A percentile compares a stretch with the other conserved stretches of the same genome.
These are phyloP conservation scores for Nadsonia fulvescens DNA, from an alignment of 805 yeast genomes.

Conservation along the genomic window DNA sequence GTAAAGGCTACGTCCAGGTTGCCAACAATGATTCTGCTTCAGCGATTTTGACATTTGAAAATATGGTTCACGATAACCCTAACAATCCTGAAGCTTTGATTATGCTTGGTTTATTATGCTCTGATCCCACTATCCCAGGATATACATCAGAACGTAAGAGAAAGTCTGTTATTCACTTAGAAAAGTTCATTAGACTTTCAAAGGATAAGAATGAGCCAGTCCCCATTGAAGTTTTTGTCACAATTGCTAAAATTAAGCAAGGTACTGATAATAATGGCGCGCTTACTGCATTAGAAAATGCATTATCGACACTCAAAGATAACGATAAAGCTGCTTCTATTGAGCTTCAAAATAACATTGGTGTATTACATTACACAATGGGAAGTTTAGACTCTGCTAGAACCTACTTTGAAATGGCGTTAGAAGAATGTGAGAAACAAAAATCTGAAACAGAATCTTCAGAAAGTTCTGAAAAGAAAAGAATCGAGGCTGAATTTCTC, in stretches of 20 bases:
- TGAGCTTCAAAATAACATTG: conserved; percentile 65
- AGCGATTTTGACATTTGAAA: conserved; percentile 72
- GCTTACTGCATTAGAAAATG: conserved; percentile 38
- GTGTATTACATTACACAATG: conserved; percentile 58
- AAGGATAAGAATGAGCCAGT: conserved; percentile 34
- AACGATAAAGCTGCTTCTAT: too few species aligned
- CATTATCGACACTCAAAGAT: too few species aligned
- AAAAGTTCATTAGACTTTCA: conserved; percentile 49
- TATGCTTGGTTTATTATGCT: conserved; percentile 55
- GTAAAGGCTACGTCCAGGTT: conserved; percentile 72
- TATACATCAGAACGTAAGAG: conserved; percentile 12
- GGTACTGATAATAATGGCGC: conserved; percentile 45
- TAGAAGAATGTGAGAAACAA: too few species aligned
- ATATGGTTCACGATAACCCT: conserved; percentile 43
- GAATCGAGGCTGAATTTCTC: conserved; percentile 12
- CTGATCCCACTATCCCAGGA: too few species aligned
- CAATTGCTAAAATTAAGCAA: conserved; percentile 57
- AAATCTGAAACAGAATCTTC: conserved; percentile 7
- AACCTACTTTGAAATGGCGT: conserved; percentile 34
- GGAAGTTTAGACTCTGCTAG: conserved; percentile 42
- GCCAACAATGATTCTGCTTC: conserved; percentile 61
- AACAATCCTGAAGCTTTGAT: conserved; percentile 51
- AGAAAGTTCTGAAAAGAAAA: conserved; percentile 5
- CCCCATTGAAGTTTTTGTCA: conserved; percentile 46
- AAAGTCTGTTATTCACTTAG: conserved; percentile 47